phyloP scores from a whole-genome alignment of 2,329 filamentous ascomycete species.

The Xylariaceae sp. region DNA sequence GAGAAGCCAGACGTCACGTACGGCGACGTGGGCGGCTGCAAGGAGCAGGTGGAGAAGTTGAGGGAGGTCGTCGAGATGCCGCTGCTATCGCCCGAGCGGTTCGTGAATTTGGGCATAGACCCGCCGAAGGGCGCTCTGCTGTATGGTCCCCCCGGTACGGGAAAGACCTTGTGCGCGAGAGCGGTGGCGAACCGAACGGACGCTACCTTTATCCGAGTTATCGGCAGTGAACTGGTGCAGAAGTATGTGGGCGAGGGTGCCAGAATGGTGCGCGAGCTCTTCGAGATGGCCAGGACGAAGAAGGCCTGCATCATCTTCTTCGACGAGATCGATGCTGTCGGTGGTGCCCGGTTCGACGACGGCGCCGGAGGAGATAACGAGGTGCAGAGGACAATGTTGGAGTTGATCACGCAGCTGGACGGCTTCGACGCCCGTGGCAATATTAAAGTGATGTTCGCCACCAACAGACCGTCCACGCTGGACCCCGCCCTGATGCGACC shows the following conservation, averaged over 20 bases:
- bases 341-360: slow-evolving; percentile 93
- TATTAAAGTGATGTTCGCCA: slow-evolving; percentile 99
- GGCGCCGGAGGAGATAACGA: slow-evolving; percentile 96
- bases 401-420: slow-evolving; percentile 93
- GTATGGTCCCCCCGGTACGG: slow-evolving; percentile 96
- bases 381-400: slow-evolving; percentile 96
- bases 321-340: slow-evolving; percentile 95
- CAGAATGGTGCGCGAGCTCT: slow-evolving; percentile 95
- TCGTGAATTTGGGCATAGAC: slow-evolving; percentile 98
- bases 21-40: slow-evolving; percentile 96
- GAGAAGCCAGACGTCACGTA: slow-evolving; percentile 99
- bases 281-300: slow-evolving; percentile 99
- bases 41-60: slow-evolving; percentile 99
- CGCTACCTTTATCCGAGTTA: slow-evolving; percentile 97
- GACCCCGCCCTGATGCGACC: slow-evolving; percentile 97
- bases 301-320: slow-evolving; percentile 99
- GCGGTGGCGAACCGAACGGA: slow-evolving; percentile 97
- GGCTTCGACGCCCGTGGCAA: slow-evolving; percentile 95
- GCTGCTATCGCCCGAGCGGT: slow-evolving; percentile 88
- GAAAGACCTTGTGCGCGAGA: slow-evolving; percentile 95
- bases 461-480: slow-evolving; percentile 90
- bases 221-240: slow-evolving; percentile 94
- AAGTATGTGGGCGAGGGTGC: slow-evolving; percentile 99
- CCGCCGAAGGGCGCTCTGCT: slow-evolving; percentile 95
- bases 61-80: slow-evolving; percentile 99